A percentile compares a stretch with the other conserved stretches of the same genome.
Conservation (phyloP, 495 filamentous ascomycete species). For the Aspergillus heteromorphus region DNA sequence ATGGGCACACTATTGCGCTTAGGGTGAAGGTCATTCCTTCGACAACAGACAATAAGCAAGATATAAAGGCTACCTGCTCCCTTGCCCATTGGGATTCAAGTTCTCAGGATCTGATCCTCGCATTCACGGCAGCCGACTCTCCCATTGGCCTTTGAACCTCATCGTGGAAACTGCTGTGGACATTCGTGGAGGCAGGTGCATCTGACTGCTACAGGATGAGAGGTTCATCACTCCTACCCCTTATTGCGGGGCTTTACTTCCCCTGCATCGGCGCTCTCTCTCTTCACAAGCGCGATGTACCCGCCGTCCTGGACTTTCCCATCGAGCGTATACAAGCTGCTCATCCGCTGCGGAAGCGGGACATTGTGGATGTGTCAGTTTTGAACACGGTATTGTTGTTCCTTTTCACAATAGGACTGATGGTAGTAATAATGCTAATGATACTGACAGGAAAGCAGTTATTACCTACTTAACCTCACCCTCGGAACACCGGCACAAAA, state of each 20-base stretch:
- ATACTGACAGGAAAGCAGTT: conserved; percentile 40
- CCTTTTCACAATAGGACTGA: neutral
- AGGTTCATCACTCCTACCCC: conserved; percentile 10
- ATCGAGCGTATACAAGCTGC: conserved; percentile 37
- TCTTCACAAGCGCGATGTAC: conserved; percentile 23
- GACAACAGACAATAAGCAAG: neutral
- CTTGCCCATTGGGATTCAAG: too few relatives aligned
- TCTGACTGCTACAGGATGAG: conserved; percentile 6
- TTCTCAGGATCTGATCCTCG: too few relatives aligned
- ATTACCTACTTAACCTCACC: conserved; percentile 63
- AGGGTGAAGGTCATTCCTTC: neutral
- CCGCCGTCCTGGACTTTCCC: conserved; percentile 44
- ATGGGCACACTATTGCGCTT: neutral
- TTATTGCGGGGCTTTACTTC: conserved; percentile 8
- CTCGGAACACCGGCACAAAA: conserved; percentile 60
- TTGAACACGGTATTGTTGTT: conserved; percentile 11
- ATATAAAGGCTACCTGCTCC: neutral
- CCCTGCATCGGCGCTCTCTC: conserved; percentile 20
- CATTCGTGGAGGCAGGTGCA: neutral
- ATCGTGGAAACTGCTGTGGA: too few relatives aligned
- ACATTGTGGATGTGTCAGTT: conserved; percentile 21
- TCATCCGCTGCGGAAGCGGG: conserved; percentile 25
- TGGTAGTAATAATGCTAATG: conserved; percentile 3
- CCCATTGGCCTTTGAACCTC: neutral
- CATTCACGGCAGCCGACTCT: neutral